Percentiles rank a stretch among this genome's conserved stretches.
Evolutionary conservation across 768 basidiomycete genomes (phyloP).

Genomic region (Phaffia australis): DNA sequence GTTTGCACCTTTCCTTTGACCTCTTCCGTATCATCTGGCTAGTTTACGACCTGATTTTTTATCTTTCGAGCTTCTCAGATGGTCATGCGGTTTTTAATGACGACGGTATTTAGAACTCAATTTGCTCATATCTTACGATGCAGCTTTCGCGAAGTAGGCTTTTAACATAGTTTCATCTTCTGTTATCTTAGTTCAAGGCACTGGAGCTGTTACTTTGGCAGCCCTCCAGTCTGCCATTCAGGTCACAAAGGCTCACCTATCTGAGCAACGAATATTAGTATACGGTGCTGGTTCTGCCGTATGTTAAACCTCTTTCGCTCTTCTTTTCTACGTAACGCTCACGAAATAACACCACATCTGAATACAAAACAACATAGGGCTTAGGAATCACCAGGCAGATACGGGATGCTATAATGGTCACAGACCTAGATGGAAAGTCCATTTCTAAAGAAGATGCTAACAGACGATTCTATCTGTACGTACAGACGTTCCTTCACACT

Average conservation of each 20-base stretch:
- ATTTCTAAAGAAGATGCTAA: slow-evolving; percentile 52
- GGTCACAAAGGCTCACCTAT: slow-evolving; percentile 49
- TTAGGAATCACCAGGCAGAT: slow-evolving; percentile 67
- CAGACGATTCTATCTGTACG: slow-evolving; percentile 51
- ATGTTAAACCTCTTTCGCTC: too few relatives aligned
- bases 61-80: slow-evolving; percentile 26
- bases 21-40: neutral
- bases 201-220: slow-evolving; percentile 38
- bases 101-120: neutral
- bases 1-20: slow-evolving; percentile 42
- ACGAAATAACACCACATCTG: too few relatives aligned
- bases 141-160: slow-evolving; percentile 28
- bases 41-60: too few relatives aligned
- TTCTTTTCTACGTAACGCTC: slow-evolving; percentile 48
- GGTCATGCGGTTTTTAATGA: slow-evolving; percentile 18
- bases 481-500: slow-evolving; percentile 38
- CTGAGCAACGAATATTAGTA: slow-evolving; percentile 63
- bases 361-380: slow-evolving; percentile 31
- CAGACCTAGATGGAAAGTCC: slow-evolving; percentile 31
- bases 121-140: slow-evolving; percentile 23
- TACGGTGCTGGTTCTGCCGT: slow-evolving; percentile 52
- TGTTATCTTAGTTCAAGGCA: slow-evolving; percentile 53
- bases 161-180: neutral
- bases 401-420: slow-evolving; percentile 58
- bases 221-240: slow-evolving; percentile 35